Conservation (phyloP, 129 eudicot genomes). For the Chrysanthemum seticuspe region DNA sequence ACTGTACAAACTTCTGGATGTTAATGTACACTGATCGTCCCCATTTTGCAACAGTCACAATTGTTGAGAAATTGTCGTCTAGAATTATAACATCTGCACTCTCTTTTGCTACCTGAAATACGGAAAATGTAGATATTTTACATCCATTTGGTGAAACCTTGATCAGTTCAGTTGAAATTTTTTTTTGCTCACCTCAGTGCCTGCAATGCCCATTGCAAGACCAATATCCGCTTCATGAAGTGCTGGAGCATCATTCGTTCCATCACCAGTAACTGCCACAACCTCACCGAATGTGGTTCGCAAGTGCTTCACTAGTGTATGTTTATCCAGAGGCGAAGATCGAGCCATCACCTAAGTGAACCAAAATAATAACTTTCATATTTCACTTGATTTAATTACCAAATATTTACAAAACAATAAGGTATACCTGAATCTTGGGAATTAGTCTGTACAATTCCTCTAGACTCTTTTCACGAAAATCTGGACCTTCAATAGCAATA, state of each 20-base stretch:
- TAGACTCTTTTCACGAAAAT: conserved; percentile 70
- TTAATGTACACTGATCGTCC: conserved; percentile 92
- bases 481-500: conserved; percentile 95
- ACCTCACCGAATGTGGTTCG: conserved; percentile 90
- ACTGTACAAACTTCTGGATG: conserved; percentile 96
- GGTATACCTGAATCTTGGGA: conserved; percentile 81
- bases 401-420: background rate
- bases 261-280: conserved; percentile 99
- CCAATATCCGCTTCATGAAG: conserved; percentile 99
- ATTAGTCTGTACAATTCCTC: conserved; percentile 68
- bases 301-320: conserved; percentile 83
- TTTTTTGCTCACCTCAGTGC: conserved; percentile 73
- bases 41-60: conserved; percentile 97
- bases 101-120: conserved; percentile 90
- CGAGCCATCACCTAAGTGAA: conserved; percentile 86
- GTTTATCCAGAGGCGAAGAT: conserved; percentile 95
- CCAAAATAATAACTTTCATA: background rate
- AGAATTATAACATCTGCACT: conserved; percentile 98
- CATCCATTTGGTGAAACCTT: background rate
- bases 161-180: background rate
- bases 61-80: conserved; percentile 97
- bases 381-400: background rate
- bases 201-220: conserved; percentile 99
- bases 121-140: background rate
- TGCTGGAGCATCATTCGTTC: conserved; percentile 99